These are phyloP conservation scores for Suhomyces prunicola DNA, from an alignment of 805 yeast species.

Conservation along the genomic window DNA sequence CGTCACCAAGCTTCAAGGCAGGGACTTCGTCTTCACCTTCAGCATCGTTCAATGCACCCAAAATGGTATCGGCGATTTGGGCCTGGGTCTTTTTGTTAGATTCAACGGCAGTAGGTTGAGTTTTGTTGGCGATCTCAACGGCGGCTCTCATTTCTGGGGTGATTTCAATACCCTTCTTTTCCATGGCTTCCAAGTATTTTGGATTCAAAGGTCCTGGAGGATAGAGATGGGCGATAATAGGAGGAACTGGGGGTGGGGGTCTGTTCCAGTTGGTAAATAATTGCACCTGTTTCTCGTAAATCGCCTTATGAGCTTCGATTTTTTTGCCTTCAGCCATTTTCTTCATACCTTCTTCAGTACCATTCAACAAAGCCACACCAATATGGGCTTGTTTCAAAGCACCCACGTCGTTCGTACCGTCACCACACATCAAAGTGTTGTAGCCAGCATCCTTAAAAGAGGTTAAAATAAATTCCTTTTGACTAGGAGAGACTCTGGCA, in stretches of 20 bases:
- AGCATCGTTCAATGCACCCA: conserved; percentile 50
- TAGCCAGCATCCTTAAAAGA: conserved; percentile 85
- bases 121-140: conserved; percentile 50
- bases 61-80: conserved; percentile 57
- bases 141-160: conserved; percentile 68
- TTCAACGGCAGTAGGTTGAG: conserved; percentile 23
- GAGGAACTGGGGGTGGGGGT: conserved; percentile 81
- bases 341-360: conserved; percentile 91
- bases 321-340: conserved; percentile 80
- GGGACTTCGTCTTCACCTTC: conserved; percentile 87
- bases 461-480: conserved; percentile 86
- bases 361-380: conserved; percentile 96
- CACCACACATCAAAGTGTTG: conserved; percentile 98
- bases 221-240: conserved; percentile 85
- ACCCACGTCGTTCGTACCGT: conserved; percentile 99
- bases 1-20: conserved; percentile 91
- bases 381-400: conserved; percentile 98
- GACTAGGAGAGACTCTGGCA: conserved; percentile 95
- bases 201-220: conserved; percentile 96
- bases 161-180: conserved; percentile 74
- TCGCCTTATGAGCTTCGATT: conserved; percentile 56
- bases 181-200: conserved; percentile 79
- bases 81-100: conserved; percentile 17
- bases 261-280: conserved; percentile 78
- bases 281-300: conserved; percentile 82